A percentile compares a stretch with the other conserved stretches of the same genome.
These are phyloP conservation scores for Talaromyces wortmannii DNA, from an alignment of 495 filamentous ascomycete species.

Conservation along the genomic window DNA sequence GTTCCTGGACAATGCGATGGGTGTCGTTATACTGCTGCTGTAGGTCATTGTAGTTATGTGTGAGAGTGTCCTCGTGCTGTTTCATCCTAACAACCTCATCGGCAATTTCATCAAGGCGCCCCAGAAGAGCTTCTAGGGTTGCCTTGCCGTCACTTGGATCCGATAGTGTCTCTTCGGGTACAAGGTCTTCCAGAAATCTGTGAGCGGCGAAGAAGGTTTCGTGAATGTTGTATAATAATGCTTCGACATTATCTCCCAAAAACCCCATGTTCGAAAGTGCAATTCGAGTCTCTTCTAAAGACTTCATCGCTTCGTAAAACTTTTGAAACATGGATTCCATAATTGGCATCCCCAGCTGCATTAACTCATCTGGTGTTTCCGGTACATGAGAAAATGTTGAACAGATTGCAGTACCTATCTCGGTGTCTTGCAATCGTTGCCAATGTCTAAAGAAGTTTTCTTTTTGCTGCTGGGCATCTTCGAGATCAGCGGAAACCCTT, in stretches of 20 bases:
- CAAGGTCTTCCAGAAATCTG: conserved; percentile 57
- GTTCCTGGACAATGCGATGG: conserved; percentile 31
- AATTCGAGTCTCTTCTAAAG: conserved; percentile 28
- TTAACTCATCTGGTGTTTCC: too few species aligned
- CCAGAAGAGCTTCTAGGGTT: conserved; percentile 29
- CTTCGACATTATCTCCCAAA: conserved; percentile 32
- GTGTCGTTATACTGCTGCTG: conserved; percentile 35
- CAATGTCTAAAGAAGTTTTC: too few species aligned
- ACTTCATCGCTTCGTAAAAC: conserved; percentile 22
- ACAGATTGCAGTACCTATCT: too few species aligned
- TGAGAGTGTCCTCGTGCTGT: conserved; percentile 21
- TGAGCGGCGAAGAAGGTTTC: conserved; percentile 56
- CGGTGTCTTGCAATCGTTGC: too few species aligned
- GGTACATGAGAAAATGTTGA: too few species aligned
- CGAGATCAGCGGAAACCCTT: too few species aligned
- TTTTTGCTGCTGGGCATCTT: too few species aligned
- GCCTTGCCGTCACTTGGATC: conserved; percentile 20
- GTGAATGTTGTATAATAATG: conserved; percentile 45
- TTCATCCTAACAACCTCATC: conserved; percentile 18
- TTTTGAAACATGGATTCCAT: background rate
- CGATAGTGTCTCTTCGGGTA: conserved; percentile 55
- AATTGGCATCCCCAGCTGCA: too few species aligned
- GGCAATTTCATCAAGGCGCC: conserved; percentile 29
- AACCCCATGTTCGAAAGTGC: conserved; percentile 51
- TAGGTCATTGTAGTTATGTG: conserved; percentile 25